Percentiles rank a stretch among this genome's conserved stretches.
phyloP scores from a whole-genome alignment of 2,329 filamentous ascomycete genomes.

The Podosphaera leucotricha region DNA sequence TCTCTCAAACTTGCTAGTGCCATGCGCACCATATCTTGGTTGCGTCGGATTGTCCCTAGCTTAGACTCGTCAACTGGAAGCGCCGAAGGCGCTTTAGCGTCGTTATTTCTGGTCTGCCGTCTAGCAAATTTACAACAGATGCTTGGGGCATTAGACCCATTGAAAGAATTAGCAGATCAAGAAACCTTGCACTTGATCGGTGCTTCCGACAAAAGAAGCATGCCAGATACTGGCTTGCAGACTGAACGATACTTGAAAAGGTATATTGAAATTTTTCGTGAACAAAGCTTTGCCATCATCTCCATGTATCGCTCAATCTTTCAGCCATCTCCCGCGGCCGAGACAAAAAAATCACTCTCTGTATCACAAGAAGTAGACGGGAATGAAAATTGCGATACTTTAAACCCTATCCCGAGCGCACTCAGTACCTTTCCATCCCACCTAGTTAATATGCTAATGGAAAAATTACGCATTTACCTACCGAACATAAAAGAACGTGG shows the following conservation, averaged over 20 bases:
- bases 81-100: constrained; percentile 48
- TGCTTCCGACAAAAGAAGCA: constrained; percentile 2
- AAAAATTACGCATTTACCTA: constrained; percentile 53
- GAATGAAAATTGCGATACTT: constrained; percentile 16
- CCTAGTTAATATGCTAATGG: constrained; percentile 56
- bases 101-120: constrained; percentile 70
- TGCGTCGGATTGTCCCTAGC: constrained; percentile 68
- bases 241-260: constrained; percentile 85
- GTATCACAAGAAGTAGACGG: not conserved
- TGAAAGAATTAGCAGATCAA: constrained; percentile 75
- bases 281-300: constrained; percentile 89
- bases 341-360: not conserved
- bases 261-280: constrained; percentile 91
- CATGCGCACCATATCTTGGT: constrained; percentile 76
- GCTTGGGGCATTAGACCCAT: constrained; percentile 60
- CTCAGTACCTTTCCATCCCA: constrained; percentile 68
- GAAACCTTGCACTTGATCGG: constrained; percentile 31
- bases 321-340: constrained; percentile 21
- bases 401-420: constrained; percentile 47
- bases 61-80: constrained; percentile 25
- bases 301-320: constrained; percentile 89
- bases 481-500: constrained; percentile 61
- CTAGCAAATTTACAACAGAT: constrained; percentile 57
- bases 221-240: constrained; percentile 57
- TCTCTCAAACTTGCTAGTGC: constrained; percentile 71